A percentile compares a stretch with the other conserved stretches of the same genome.
Evolutionary conservation across 768 basidiomycete genomes (phyloP).

Genomic region (Lepiota subincarnata): DNA sequence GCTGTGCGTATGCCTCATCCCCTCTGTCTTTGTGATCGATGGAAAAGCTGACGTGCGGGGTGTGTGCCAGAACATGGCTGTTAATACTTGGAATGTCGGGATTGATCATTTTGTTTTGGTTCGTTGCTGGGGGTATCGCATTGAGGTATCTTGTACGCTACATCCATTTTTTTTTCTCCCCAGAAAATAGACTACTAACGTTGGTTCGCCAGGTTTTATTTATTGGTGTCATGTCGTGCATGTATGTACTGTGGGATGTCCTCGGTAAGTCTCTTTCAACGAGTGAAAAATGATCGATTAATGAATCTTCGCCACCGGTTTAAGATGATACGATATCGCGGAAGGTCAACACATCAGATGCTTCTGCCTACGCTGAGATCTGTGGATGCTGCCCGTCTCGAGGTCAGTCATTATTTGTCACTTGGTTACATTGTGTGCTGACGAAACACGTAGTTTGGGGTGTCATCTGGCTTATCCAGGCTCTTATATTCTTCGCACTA

Average conservation of each 20-base stretch:
- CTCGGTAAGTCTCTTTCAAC: constrained; percentile 47
- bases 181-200: neutral
- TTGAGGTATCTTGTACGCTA: constrained; percentile 67
- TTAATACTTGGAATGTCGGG: constrained; percentile 78
- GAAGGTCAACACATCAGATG: constrained; percentile 86
- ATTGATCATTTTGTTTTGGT: constrained; percentile 80
- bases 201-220: constrained; percentile 58
- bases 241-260: constrained; percentile 89
- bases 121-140: constrained; percentile 68
- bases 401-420: constrained; percentile 36
- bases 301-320: neutral
- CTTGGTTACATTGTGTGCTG: constrained; percentile 12
- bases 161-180: neutral
- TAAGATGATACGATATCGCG: constrained; percentile 80
- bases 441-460: constrained; percentile 64
- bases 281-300: neutral
- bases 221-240: constrained; percentile 81
- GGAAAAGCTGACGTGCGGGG: neutral
- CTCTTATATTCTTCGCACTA: constrained; percentile 67
- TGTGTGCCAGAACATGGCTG: constrained; percentile 58
- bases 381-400: constrained; percentile 84
- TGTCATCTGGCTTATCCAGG: constrained; percentile 78
- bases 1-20: constrained; percentile 50
- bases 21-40: neutral
- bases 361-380: constrained; percentile 76